Evolutionary conservation across 1,139 yeast species (phyloP), one percentile per base, ranked within the genome.

Genomic region (Candida anutae): DNA sequence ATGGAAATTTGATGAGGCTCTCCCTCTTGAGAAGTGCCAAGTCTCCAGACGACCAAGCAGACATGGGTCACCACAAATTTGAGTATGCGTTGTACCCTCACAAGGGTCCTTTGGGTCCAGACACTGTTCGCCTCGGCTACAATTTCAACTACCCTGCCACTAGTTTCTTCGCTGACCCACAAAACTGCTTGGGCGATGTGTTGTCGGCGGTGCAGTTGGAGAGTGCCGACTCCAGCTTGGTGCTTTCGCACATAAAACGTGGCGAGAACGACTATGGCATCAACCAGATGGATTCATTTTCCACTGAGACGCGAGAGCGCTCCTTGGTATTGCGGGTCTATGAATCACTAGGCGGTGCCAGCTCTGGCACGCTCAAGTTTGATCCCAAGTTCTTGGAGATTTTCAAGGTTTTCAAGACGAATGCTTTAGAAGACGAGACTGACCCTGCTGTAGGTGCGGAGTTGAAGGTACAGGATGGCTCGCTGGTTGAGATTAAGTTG

Each of bases 31-130:
- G 95, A 50, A 73, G 94, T 15, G 84, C 96, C 21, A 87, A 87
- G 54, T 82, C 85, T 11, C 96, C 96, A 0, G 96, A 87, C 62
- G 85, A 80, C 15, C 68, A 74, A 46, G 96, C 97, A 4, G 97
- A 90, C 52, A 85, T 90, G 85, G 97, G 96, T 6, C 55, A 62
- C 20, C 97, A 90, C 51, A 64, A 62, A 33, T 82, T 90, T 58
- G 77, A 77, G 40, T 90, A 87, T 53, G 95, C 94, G 0, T 56
- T 90, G 27, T 69, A 73, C 34, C 96, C 97, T 2, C 97, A 90
- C 50, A 43, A 48, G 11, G 94, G 94, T 4, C 54, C 70, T 0
- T 58, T 90, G 32, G 66, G 72, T 15, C 49, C 68, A 1, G 71
- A 73, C 24, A 77, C 87, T 2, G 90, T 88, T 10, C 71, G 72